A percentile compares a stretch with the other conserved stretches of the same genome.
phyloP scores from a whole-genome alignment of 805 yeast species.

The Candida succiphila region DNA sequence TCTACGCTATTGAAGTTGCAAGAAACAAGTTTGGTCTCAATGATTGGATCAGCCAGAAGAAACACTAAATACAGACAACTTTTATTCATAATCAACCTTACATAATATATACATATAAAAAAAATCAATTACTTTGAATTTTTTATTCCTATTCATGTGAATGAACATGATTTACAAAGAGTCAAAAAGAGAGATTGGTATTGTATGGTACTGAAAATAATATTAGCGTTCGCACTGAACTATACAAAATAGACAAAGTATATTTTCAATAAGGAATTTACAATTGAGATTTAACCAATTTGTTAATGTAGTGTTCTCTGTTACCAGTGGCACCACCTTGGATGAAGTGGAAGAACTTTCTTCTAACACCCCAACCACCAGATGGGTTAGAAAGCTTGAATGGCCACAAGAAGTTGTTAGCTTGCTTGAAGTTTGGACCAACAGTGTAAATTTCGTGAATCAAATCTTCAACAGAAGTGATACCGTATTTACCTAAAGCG shows the following conservation, averaged over 20 bases:
- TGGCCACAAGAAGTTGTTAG: conserved; percentile 97
- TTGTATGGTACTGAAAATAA: too few relatives aligned
- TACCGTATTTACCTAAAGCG: conserved; percentile 85
- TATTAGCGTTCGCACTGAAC: too few relatives aligned
- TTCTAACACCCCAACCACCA: conserved; percentile 96
- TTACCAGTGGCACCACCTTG: conserved; percentile 98
- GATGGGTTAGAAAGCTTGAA: conserved; percentile 93
- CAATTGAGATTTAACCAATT: conserved; percentile 90
- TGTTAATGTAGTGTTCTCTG: conserved; percentile 94
- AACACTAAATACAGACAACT: neutral
- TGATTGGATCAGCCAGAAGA: conserved; percentile 64
- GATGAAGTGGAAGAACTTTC: conserved; percentile 95
- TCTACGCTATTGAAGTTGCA: conserved; percentile 88
- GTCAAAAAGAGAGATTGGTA: neutral
- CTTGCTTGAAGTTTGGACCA: conserved; percentile 98
- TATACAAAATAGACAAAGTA: too few relatives aligned
- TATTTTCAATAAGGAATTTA: conserved; percentile 39
- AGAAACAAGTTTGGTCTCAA: conserved; percentile 86
- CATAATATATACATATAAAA: neutral
- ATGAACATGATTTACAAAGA: too few relatives aligned
- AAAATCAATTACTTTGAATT: too few relatives aligned
- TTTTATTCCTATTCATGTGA: too few relatives aligned
- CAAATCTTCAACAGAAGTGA: conserved; percentile 84
- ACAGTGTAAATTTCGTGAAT: conserved; percentile 94
- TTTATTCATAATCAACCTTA: neutral